These are phyloP conservation scores for Penicillium vulpinum DNA, from an alignment of 2,329 filamentous ascomycete genomes.

Conservation along the genomic window DNA sequence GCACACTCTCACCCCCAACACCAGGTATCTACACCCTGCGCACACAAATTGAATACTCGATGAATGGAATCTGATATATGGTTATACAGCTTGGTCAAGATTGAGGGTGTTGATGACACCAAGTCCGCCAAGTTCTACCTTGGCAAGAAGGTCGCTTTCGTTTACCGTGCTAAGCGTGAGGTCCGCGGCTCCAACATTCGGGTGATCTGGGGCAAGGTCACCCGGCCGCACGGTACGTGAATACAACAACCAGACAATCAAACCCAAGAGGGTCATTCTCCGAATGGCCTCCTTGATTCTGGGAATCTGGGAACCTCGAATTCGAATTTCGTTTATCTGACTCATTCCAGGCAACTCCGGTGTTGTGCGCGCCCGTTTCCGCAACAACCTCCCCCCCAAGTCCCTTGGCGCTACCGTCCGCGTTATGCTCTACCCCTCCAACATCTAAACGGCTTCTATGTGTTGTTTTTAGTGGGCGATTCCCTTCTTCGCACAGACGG, in stretches of 20 bases:
- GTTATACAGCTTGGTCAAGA: conserved; percentile 77
- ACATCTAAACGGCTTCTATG: conserved; percentile 70
- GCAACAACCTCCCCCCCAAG: conserved; percentile 91
- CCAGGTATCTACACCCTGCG: conserved; percentile 49
- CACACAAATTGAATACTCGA: conserved; percentile 11
- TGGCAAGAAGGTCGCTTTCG: conserved; percentile 98
- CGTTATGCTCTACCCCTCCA: conserved; percentile 97
- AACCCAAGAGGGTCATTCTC: background rate
- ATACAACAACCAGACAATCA: conserved; percentile 10
- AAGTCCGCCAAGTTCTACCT: conserved; percentile 95
- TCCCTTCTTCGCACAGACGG: conserved; percentile 39
- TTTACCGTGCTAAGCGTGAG: conserved; percentile 95
- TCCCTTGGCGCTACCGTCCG: conserved; percentile 95
- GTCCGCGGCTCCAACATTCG: conserved; percentile 97
- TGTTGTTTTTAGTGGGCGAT: conserved; percentile 36
- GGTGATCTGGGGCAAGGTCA: conserved; percentile 99
- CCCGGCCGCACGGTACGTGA: conserved; percentile 81
- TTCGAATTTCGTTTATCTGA: conserved; percentile 5
- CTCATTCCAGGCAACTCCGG: conserved; percentile 79
- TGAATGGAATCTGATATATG: conserved; percentile 27
- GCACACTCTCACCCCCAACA: conserved; percentile 86
- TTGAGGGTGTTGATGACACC: conserved; percentile 93
- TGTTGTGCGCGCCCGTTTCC: conserved; percentile 96
- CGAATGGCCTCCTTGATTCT: background rate
- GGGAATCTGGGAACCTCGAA: background rate